Conservation (phyloP, 2,329 filamentous ascomycete genomes). For the Mycocentrospora acerina region DNA sequence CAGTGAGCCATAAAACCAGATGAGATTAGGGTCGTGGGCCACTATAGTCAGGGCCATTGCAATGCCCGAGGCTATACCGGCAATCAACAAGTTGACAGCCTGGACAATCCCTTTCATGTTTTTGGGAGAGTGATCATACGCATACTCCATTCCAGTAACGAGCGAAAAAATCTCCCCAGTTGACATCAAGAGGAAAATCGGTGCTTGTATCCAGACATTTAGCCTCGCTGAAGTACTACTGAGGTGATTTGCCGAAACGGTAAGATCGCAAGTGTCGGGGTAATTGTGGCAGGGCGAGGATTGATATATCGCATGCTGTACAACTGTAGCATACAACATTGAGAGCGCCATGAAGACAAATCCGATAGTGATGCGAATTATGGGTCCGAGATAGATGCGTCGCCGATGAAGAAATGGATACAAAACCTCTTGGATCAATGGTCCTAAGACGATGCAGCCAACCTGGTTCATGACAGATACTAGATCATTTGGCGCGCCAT, state of each 20-base stretch:
- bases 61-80: conserved; percentile 31
- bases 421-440: conserved; percentile 30
- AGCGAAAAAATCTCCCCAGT: conserved; percentile 48
- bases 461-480: conserved; percentile 35
- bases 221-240: conserved; percentile 31
- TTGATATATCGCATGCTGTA: conserved; percentile 37
- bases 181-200: conserved; percentile 44
- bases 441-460: conserved; percentile 36
- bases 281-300: conserved; percentile 29
- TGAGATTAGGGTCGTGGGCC: conserved; percentile 32
- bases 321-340: conserved; percentile 33
- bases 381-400: conserved; percentile 29
- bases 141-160: conserved; percentile 47
- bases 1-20: conserved; percentile 29
- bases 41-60: conserved; percentile 36
- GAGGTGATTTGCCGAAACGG: background rate
- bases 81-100: conserved; percentile 36
- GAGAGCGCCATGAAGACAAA: conserved; percentile 31
- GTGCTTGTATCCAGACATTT: conserved; percentile 45
- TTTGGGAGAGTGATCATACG: conserved; percentile 47
- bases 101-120: conserved; percentile 45
- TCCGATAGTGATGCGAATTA: conserved; percentile 33
- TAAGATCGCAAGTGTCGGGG: conserved; percentile 43
- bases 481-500: conserved; percentile 40
- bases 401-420: conserved; percentile 32